A percentile compares a stretch with the other conserved stretches of the same genome.
Conservation (phyloP, 768 basidiomycete genomes). For the Lactarius quietus region DNA sequence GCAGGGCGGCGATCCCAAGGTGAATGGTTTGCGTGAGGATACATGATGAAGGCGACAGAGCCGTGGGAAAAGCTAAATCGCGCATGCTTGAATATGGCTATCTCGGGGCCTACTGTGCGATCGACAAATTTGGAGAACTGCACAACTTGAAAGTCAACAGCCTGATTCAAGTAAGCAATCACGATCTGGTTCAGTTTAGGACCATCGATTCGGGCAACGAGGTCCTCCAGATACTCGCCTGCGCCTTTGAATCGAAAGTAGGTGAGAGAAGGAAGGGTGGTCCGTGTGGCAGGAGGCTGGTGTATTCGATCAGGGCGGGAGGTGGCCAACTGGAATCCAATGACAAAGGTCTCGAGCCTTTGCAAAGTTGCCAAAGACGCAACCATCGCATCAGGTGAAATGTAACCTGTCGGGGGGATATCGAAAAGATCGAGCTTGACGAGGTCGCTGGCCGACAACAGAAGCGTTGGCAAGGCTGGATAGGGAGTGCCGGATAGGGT, state of each 20-base stretch:
- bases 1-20: not conserved
- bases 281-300: not conserved
- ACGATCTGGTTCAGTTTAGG: not conserved
- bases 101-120: not conserved
- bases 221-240: not conserved
- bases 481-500: too few species aligned
- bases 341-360: not conserved
- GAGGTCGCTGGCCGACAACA: too few species aligned
- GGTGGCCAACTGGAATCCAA: not conserved
- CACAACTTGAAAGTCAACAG: conserved; percentile 33
- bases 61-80: rapidly evolving
- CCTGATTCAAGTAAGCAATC: not conserved
- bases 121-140: not conserved
- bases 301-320: not conserved
- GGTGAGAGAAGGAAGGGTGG: not conserved
- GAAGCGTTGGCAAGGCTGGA: too few species aligned
- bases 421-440: too few species aligned
- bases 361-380: not conserved
- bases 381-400: not conserved
- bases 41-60: not conserved
- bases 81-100: not conserved
- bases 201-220: not conserved
- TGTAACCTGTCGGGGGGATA: too few species aligned
- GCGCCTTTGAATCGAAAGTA: not conserved
- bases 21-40: not conserved